Percentiles rank a stretch among this genome's conserved stretches.
These are phyloP conservation scores for Pigoraptor vietnamica DNA, from an alignment of 78 protist genomes.

Conservation along the genomic window DNA sequence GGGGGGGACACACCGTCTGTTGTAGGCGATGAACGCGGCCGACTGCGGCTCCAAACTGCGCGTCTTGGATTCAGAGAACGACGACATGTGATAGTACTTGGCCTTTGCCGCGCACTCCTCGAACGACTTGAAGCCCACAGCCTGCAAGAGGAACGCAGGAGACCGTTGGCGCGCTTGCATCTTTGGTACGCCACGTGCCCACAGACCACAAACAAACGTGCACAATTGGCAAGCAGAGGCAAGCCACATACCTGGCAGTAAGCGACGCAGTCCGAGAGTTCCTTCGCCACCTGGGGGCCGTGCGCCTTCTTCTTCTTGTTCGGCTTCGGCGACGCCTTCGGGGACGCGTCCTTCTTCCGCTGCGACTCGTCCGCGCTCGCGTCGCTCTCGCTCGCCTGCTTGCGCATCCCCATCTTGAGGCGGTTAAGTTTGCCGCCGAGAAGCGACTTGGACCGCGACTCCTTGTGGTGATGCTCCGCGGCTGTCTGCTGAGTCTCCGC, in stretches of 20 bases:
- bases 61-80: slow-evolving; percentile 18
- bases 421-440: no score
- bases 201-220: background rate
- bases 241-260: background rate
- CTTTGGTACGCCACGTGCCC: no score
- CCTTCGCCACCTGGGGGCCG: background rate
- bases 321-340: background rate
- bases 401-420: background rate
- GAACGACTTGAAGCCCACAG: slow-evolving; percentile 6
- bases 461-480: background rate
- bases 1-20: background rate
- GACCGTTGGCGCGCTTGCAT: no score
- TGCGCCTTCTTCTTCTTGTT: background rate
- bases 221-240: background rate
- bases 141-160: background rate
- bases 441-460: background rate
- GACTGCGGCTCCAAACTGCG: background rate
- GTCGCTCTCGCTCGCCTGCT: background rate
- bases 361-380: background rate
- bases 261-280: background rate
- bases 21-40: slow-evolving; percentile 5
- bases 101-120: background rate
- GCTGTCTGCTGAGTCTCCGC: background rate
- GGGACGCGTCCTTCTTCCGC: no score
- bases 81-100: slow-evolving; percentile 10